A percentile compares a stretch with the other conserved stretches of the same genome.
phyloP scores from a whole-genome alignment of 192 early-diverging fungal species.

The Cetraspora pellucida region DNA sequence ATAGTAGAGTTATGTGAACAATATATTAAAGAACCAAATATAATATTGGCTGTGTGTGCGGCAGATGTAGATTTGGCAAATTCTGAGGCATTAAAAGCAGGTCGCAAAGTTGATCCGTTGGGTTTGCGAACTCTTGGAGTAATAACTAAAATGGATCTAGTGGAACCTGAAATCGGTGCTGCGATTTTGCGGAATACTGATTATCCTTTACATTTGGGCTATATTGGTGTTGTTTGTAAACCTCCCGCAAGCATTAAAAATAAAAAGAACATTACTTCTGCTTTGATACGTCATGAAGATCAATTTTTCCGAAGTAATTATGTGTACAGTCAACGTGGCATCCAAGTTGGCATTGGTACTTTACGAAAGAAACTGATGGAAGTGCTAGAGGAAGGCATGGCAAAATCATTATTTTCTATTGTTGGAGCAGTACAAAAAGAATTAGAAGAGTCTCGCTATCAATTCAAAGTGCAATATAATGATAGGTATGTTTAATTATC shows the following conservation, averaged over 20 bases:
- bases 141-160: constrained; percentile 87
- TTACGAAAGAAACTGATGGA: constrained; percentile 86
- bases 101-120: constrained; percentile 77
- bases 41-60: constrained; percentile 82
- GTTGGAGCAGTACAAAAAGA: constrained; percentile 93
- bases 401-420: constrained; percentile 75
- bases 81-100: constrained; percentile 78
- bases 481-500: constrained; percentile 81
- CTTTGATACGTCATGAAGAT: constrained; percentile 59
- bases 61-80: constrained; percentile 89
- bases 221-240: constrained; percentile 95
- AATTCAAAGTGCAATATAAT: constrained; percentile 99
- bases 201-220: constrained; percentile 92
- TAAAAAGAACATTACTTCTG: constrained; percentile 52
- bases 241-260: constrained; percentile 44
- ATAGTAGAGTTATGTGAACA: constrained; percentile 84
- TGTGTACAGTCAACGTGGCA: constrained; percentile 62
- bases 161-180: constrained; percentile 76
- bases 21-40: constrained; percentile 79
- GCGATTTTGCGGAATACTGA: constrained; percentile 86
- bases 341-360: constrained; percentile 83
- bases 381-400: constrained; percentile 93
- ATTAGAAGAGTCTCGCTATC: constrained; percentile 93
- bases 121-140: constrained; percentile 83
- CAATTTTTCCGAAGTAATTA: constrained; percentile 56